phyloP scores from a whole-genome alignment of 768 basidiomycete species.

The Tulasnella sp. region DNA sequence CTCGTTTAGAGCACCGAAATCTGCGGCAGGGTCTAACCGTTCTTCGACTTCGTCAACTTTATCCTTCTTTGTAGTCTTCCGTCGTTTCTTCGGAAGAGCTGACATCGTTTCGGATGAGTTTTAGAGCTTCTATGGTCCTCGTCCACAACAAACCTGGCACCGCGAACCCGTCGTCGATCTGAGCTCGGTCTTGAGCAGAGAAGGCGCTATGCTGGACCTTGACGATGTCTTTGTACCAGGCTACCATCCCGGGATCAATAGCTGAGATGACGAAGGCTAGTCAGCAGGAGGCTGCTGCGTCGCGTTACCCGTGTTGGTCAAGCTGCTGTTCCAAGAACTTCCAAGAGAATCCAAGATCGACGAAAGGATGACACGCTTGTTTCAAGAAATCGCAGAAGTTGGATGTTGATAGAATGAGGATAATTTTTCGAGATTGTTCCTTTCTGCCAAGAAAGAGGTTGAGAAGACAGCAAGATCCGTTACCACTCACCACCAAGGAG shows the following conservation, averaged over 20 bases:
- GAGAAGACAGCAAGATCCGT: not conserved
- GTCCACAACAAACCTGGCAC: conserved; percentile 12
- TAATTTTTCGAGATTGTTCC: not conserved
- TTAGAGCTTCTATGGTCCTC: not conserved
- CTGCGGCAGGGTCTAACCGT: not conserved
- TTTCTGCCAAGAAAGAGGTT: not conserved
- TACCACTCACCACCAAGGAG: conserved; percentile 21
- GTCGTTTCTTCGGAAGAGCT: conserved; percentile 17
- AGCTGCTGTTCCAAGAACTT: not conserved
- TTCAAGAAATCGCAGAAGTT: not conserved
- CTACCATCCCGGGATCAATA: conserved; percentile 4
- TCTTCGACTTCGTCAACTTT: not conserved
- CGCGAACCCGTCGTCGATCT: conserved; percentile 24
- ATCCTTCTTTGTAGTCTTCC: not conserved
- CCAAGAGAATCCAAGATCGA: not conserved
- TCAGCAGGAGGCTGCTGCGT: not conserved
- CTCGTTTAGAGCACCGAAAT: not conserved
- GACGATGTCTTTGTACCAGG: conserved; percentile 16
- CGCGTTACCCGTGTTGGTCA: not conserved
- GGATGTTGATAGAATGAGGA: not conserved
- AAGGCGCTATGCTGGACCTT: conserved; percentile 5
- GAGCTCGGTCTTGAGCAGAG: not conserved
- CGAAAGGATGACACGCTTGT: not conserved
- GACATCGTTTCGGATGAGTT: not conserved
- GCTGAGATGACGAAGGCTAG: not conserved